Conservation (phyloP, 177 flowering plant species). For the Vitis hybrid region DNA sequence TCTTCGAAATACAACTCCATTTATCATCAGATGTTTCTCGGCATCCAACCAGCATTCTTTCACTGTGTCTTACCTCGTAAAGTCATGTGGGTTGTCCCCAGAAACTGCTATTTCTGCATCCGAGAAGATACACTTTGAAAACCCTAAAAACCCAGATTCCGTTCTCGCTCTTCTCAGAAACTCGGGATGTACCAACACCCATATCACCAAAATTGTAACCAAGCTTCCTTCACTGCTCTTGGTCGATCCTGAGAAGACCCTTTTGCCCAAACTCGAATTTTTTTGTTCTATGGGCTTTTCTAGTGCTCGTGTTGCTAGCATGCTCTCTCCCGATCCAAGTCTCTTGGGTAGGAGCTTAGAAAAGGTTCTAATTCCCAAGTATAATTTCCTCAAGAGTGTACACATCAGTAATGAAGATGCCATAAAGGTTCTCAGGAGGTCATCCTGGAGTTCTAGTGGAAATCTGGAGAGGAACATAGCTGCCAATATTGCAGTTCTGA, state of each 20-base stretch:
- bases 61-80: not conserved
- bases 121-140: not conserved
- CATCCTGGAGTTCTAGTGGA: too few species aligned
- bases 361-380: not conserved
- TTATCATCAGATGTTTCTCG: too few species aligned
- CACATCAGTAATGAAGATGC: not conserved
- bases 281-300: slow-evolving; percentile 1
- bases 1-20: too few species aligned
- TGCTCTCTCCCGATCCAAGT: not conserved
- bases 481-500: slow-evolving; percentile 2
- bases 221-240: not conserved
- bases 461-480: not conserved
- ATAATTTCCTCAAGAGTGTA: not conserved
- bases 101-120: not conserved
- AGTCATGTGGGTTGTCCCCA: slow-evolving; percentile 5
- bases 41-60: too few species aligned
- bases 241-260: slow-evolving; percentile 1
- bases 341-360: not conserved
- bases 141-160: not conserved
- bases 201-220: not conserved
- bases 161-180: not conserved
- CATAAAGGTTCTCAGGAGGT: not conserved
- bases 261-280: slow-evolving; percentile 10
- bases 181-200: not conserved
- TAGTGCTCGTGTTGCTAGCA: not conserved